These are phyloP conservation scores for Saccharomyces hybrid DNA, from an alignment of 1,139 yeast genomes.

Conservation along the genomic window DNA sequence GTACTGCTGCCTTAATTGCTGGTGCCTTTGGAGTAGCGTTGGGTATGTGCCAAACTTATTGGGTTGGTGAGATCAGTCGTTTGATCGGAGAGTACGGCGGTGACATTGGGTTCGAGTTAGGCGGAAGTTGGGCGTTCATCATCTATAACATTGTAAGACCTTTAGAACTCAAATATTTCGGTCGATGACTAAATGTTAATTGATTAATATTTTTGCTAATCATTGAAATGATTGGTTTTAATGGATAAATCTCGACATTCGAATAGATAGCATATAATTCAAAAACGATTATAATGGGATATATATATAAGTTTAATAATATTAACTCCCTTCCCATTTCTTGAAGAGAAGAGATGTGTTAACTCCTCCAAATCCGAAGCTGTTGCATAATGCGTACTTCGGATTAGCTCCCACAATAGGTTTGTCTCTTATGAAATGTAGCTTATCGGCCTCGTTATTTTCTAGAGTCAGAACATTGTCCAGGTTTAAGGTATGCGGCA, in stretches of 20 bases:
- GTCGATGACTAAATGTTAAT: conserved; percentile 29
- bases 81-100: conserved; percentile 64
- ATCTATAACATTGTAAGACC: conserved; percentile 57
- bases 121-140: conserved; percentile 58
- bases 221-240: neutral
- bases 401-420: conserved; percentile 36
- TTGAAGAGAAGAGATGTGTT: conserved; percentile 63
- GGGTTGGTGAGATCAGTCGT: conserved; percentile 58
- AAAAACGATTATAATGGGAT: neutral
- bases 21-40: conserved; percentile 80
- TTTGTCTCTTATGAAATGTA: conserved; percentile 54
- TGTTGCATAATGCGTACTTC: conserved; percentile 66
- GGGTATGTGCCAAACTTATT: conserved; percentile 86
- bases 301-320: neutral
- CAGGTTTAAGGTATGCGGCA: conserved; percentile 82
- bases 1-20: conserved; percentile 64
- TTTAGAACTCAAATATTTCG: conserved; percentile 59
- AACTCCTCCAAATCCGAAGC: conserved; percentile 98
- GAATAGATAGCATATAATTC: neutral
- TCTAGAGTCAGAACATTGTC: conserved; percentile 42
- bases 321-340: conserved; percentile 21
- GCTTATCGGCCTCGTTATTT: conserved; percentile 33
- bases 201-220: neutral
- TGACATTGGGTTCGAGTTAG: conserved; percentile 81
- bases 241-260: neutral